Conservation (phyloP, 2,329 filamentous ascomycete genomes). For the Davidsoniella virescens region DNA sequence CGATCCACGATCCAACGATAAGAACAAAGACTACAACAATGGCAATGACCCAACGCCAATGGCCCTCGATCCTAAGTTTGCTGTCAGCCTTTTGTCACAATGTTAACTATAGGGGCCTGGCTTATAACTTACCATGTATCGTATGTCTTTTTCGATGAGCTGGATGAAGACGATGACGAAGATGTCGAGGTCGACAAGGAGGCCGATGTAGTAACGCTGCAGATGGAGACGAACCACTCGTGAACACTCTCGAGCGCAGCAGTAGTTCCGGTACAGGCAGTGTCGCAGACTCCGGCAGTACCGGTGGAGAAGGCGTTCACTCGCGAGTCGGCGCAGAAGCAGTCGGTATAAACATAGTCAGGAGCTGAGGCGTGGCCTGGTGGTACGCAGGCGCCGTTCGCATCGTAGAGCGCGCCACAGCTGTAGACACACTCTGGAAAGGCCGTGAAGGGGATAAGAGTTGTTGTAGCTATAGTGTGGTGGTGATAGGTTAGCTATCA, state of each 20-base stretch:
- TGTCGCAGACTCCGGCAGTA: constrained; percentile 44
- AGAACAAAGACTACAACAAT: constrained; percentile 56
- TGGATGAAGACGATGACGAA: neutral
- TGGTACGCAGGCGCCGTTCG: constrained; percentile 55
- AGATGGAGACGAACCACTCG: constrained; percentile 55
- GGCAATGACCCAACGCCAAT: constrained; percentile 73
- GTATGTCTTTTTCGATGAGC: constrained; percentile 4
- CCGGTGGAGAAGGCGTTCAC: constrained; percentile 42
- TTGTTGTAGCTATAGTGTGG: constrained; percentile 22
- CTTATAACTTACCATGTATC: constrained; percentile 7
- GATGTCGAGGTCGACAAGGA: constrained; percentile 15
- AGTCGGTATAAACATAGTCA: constrained; percentile 42
- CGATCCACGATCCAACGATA: constrained; percentile 49
- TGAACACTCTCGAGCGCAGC: constrained; percentile 39
- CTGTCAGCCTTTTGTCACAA: neutral
- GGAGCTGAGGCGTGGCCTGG: constrained; percentile 26
- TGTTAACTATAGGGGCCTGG: neutral
- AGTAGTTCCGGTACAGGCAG: constrained; percentile 30
- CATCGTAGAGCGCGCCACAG: constrained; percentile 49
- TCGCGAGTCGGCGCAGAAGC: constrained; percentile 54
- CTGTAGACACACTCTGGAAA: constrained; percentile 46
- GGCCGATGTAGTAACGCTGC: constrained; percentile 25
- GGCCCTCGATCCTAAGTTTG: constrained; percentile 42
- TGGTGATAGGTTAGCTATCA: neutral
- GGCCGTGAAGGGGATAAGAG: constrained; percentile 37